Evolutionary conservation across 352 stramenopile genomes (phyloP), one percentile per base, ranked within the genome.

Genomic region (Plasmopara viticola): DNA sequence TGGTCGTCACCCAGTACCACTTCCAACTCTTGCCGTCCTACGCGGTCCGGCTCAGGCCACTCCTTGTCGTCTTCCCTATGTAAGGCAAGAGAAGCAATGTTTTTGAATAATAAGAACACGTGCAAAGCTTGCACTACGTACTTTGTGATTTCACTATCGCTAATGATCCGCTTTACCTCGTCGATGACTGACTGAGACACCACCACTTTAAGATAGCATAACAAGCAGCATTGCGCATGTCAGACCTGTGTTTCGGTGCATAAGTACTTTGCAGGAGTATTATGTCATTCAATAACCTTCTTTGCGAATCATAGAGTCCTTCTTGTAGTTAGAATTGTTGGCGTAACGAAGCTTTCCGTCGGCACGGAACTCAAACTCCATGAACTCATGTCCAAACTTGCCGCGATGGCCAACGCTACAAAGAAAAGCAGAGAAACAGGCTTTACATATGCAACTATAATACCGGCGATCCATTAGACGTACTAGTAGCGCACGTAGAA

Each of bases 311-410:
- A 98, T 97, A 7, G 85, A 91, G 63, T 97, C 94, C 56, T 97
- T 95, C 71, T 98, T 98, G 72, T 98, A 98, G 77, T 98, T 98
- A 38, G 90, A 98, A 72, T 98, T 98, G 75, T 99, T 99, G 29
- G 93, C 93, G 60, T 99, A 99, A 34, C 93, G 83, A 28, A 99
- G 74, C 59, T 88, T 94, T 35, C 85, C 87, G 55, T 93, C 86
- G 13, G 86, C 76, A 35, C 73, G 83, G 47, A 98, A 95, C 66
- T 98, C 94, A 60, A 98, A 98, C 75, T 99, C 95, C 89, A 98
- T 96, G 61, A 97, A 97, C 67, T 98, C 94, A 66, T 98, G 92
- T 15, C 95, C 96, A 68, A 98, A 98, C 67, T 97, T 95, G 49
- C 94, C 95, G 51, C 93, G 86, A 65, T 98, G 96, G 8, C 96